Evolutionary conservation across 768 basidiomycete genomes (phyloP).

Genomic region (Fomitopsis pulvina): DNA sequence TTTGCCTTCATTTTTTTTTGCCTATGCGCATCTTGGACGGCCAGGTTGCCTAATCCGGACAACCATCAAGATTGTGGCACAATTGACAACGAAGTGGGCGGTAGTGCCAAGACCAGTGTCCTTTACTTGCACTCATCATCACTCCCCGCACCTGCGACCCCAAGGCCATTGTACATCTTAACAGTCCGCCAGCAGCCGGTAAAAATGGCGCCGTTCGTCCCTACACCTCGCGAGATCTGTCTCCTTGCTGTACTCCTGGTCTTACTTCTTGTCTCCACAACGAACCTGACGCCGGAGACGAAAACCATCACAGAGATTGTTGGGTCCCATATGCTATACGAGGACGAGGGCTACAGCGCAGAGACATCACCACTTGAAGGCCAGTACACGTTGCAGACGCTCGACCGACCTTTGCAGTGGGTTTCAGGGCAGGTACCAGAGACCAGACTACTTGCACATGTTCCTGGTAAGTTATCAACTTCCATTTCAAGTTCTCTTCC

Average conservation of each 20-base stretch:
- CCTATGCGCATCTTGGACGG: too few relatives aligned
- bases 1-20: too few relatives aligned
- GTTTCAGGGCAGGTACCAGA: constrained; percentile 34
- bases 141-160: background rate
- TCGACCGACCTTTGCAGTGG: constrained; percentile 21
- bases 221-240: constrained; percentile 24
- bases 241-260: constrained; percentile 23
- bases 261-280: constrained; percentile 16
- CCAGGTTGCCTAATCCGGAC: background rate
- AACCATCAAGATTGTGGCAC: background rate
- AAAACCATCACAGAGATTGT: constrained; percentile 6
- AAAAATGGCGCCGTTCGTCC: constrained; percentile 20
- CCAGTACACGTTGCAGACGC: constrained; percentile 19
- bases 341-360: constrained; percentile 6
- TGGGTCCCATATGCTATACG: constrained; percentile 4
- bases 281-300: constrained; percentile 6
- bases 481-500: background rate
- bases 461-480: constrained; percentile 22
- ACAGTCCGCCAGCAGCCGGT: background rate
- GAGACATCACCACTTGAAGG: constrained; percentile 16
- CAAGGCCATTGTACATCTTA: too few relatives aligned
- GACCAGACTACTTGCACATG: constrained; percentile 67
- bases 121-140: background rate
- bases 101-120: background rate
- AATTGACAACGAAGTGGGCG: background rate